Conservation (phyloP, 2,329 filamentous ascomycete genomes). For the Sclerotinia sclerotiorum region DNA sequence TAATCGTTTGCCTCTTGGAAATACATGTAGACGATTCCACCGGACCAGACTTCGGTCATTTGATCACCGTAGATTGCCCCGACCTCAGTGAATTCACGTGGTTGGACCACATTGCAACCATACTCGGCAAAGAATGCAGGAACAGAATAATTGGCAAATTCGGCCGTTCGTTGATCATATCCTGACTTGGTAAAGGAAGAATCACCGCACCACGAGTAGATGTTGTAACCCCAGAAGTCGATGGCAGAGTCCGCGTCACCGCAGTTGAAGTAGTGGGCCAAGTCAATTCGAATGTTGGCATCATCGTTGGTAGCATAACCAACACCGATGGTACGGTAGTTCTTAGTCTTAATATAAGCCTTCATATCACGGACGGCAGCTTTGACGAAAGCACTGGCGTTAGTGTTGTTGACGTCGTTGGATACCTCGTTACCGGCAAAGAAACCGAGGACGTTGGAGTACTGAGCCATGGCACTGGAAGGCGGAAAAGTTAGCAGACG, state of each 20-base stretch:
- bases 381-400: conserved; percentile 92
- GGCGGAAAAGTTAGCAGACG: conserved; percentile 3
- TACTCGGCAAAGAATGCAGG: conserved; percentile 99
- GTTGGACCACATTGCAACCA: conserved; percentile 75
- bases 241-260: conserved; percentile 66
- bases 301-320: conserved; percentile 98
- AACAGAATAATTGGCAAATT: conserved; percentile 86
- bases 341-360: conserved; percentile 81
- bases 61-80: conserved; percentile 72
- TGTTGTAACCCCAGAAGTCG: conserved; percentile 99
- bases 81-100: conserved; percentile 84
- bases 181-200: conserved; percentile 75
- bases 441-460: conserved; percentile 93
- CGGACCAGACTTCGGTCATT: conserved; percentile 88
- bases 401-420: conserved; percentile 84
- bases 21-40: conserved; percentile 99
- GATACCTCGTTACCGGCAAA: conserved; percentile 98
- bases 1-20: conserved; percentile 90
- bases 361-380: conserved; percentile 96
- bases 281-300: conserved; percentile 72
- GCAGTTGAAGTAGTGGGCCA: conserved; percentile 95
- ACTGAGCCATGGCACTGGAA: conserved; percentile 63
- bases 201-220: conserved; percentile 97
- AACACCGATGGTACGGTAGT: conserved; percentile 77
- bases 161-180: conserved; percentile 77